Percentiles rank a stretch among this genome's conserved stretches.
Conservation (phyloP, 495 filamentous ascomycete species). For the Aspergillus heteromorphus region DNA sequence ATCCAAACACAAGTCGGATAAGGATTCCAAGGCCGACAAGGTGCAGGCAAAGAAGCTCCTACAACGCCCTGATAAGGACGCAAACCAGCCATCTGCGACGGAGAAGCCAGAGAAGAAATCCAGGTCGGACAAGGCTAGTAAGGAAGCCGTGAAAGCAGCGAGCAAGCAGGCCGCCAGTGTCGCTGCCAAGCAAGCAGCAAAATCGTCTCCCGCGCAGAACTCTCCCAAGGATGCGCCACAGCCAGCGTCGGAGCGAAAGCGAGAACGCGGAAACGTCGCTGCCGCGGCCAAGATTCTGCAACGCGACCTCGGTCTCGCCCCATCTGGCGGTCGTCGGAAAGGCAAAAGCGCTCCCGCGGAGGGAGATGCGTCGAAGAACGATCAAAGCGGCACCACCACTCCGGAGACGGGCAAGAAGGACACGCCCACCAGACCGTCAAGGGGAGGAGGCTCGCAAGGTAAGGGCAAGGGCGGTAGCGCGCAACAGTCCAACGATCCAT, state of each 20-base stretch:
- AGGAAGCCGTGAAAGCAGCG: conserved; percentile 75
- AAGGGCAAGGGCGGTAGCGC: conserved; percentile 15
- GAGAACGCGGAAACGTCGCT: conserved; percentile 65
- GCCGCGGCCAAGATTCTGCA: conserved; percentile 82
- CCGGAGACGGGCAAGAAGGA: conserved; percentile 32
- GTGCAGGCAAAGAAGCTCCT: conserved; percentile 46
- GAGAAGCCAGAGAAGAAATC: conserved; percentile 52
- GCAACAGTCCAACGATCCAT: conserved; percentile 24
- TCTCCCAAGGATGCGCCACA: conserved; percentile 29
- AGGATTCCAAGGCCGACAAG: conserved; percentile 55
- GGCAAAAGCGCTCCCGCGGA: conserved; percentile 31
- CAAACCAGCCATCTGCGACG: conserved; percentile 18
- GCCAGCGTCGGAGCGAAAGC: conserved; percentile 43
- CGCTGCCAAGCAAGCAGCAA: conserved; percentile 13
- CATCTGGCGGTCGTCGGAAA: conserved; percentile 45
- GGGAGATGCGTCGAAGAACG: conserved; percentile 26
- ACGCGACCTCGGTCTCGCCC: conserved; percentile 79
- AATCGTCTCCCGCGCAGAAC: conserved; percentile 21
- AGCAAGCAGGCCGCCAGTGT: conserved; percentile 54
- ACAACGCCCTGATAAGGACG: conserved; percentile 42
- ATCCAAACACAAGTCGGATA: conserved; percentile 56
- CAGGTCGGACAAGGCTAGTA: conserved; percentile 57
- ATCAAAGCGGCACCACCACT: conserved; percentile 24
- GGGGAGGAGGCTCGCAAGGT: conserved; percentile 24
- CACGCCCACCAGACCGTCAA: conserved; percentile 22